These are phyloP conservation scores for Tetracentron sinense DNA, from an alignment of 164 flowering plant genomes.

Conservation along the genomic window DNA sequence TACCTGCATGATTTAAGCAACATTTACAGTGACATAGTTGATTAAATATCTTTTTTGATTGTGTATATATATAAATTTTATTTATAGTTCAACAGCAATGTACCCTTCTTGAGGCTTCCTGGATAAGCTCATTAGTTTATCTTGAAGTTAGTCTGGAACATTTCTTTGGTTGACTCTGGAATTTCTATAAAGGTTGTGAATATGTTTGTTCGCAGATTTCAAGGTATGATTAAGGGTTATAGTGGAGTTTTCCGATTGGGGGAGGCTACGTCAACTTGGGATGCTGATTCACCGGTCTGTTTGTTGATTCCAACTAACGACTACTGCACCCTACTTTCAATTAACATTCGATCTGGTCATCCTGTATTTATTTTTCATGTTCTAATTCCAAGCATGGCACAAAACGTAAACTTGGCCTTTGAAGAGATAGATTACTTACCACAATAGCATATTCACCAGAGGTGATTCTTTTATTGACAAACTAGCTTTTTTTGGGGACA, in stretches of 20 bases:
- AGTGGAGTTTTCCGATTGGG: conserved; percentile 93
- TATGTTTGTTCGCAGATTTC: conserved; percentile 55
- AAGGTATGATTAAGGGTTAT: conserved; percentile 90
- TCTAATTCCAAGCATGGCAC: neutral
- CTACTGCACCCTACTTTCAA: conserved; percentile 4
- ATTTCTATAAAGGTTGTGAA: neutral
- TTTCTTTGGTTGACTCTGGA: neutral
- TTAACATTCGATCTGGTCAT: conserved; percentile 4
- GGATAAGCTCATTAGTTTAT: neutral
- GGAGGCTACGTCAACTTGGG: conserved; percentile 99
- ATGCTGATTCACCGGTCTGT: conserved; percentile 98
- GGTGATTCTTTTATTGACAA: neutral
- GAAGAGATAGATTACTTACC: neutral
- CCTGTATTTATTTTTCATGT: neutral
- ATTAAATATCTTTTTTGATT: too few species aligned
- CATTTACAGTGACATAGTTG: too few species aligned
- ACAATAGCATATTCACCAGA: neutral
- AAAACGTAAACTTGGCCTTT: neutral
- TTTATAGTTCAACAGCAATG: too few species aligned
- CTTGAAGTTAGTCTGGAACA: neutral
- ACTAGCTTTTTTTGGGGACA: too few species aligned
- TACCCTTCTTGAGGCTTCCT: too few species aligned
- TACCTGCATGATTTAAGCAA: neutral
- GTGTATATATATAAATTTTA: too few species aligned
- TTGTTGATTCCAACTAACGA: conserved; percentile 18